These are phyloP conservation scores for Capsicum rhomboideum DNA, from an alignment of 257 asterid genomes.

Conservation along the genomic window DNA sequence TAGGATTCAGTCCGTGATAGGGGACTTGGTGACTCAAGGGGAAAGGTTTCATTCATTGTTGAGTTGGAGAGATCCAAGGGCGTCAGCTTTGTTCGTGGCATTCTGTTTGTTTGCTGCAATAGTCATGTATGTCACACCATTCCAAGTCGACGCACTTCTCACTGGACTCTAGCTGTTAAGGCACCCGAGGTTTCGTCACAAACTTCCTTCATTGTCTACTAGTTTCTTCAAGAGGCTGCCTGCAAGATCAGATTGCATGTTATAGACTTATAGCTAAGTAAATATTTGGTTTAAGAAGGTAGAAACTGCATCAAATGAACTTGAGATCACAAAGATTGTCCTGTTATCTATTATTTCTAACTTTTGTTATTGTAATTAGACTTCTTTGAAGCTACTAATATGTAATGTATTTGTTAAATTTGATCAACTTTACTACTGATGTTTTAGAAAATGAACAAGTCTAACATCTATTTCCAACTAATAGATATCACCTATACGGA, in stretches of 20 bases:
- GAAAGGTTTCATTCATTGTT: slow-evolving; percentile 55
- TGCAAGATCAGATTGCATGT: slow-evolving; percentile 62
- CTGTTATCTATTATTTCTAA: not conserved
- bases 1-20: slow-evolving; percentile 61
- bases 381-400: not conserved
- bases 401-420: not conserved
- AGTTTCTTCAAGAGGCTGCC: slow-evolving; percentile 86
- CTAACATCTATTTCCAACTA: not conserved
- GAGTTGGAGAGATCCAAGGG: slow-evolving; percentile 83
- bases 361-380: not conserved
- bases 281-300: not conserved
- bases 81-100: slow-evolving; percentile 55
- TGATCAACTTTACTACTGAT: not conserved
- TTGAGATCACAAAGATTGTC: not conserved
- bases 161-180: slow-evolving; percentile 47
- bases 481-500: not conserved
- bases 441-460: not conserved
- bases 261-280: slow-evolving; percentile 10
- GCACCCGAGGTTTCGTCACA: slow-evolving; percentile 67
- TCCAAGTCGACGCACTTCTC: slow-evolving; percentile 39
- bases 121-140: slow-evolving; percentile 52
- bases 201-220: slow-evolving; percentile 35
- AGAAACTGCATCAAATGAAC: not conserved
- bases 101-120: slow-evolving; percentile 56
- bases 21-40: slow-evolving; percentile 78